Evolutionary conservation across 768 basidiomycete genomes (phyloP).

Genomic region (Suillus alpinus): DNA sequence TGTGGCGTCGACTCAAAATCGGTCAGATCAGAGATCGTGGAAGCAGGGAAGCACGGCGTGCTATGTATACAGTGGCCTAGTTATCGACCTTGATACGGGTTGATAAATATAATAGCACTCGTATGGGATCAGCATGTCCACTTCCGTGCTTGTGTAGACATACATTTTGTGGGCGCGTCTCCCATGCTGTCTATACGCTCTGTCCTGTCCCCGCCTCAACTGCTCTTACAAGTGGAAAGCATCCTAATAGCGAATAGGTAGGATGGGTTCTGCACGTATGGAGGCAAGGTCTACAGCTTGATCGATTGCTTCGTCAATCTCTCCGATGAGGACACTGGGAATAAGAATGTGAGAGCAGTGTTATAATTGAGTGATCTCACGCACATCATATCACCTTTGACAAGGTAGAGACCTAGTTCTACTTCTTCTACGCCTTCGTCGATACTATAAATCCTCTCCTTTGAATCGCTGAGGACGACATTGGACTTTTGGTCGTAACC

Average conservation of each 20-base stretch:
- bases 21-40: background rate
- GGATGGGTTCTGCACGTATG: slow-evolving; percentile 86
- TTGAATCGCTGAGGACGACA: slow-evolving; percentile 90
- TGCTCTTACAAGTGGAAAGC: background rate
- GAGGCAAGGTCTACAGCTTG: slow-evolving; percentile 66
- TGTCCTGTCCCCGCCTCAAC: background rate
- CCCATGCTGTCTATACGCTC: background rate
- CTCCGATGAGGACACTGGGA: slow-evolving; percentile 71
- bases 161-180: background rate
- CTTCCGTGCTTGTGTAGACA: background rate
- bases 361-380: slow-evolving; percentile 30
- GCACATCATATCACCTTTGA: slow-evolving; percentile 98
- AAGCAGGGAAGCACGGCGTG: background rate
- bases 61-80: background rate
- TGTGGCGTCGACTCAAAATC: background rate
- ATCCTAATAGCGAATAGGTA: slow-evolving; percentile 69
- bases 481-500: slow-evolving; percentile 97
- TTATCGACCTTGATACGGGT: background rate
- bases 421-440: slow-evolving; percentile 95
- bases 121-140: background rate
- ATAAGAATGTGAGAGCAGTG: background rate
- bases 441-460: slow-evolving; percentile 87
- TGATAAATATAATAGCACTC: background rate
- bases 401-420: slow-evolving; percentile 91
- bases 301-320: slow-evolving; percentile 84